Evolutionary conservation across 352 stramenopile species (phyloP), one percentile per base, ranked within the genome.

Genomic region (Phytophthora tentaculata): DNA sequence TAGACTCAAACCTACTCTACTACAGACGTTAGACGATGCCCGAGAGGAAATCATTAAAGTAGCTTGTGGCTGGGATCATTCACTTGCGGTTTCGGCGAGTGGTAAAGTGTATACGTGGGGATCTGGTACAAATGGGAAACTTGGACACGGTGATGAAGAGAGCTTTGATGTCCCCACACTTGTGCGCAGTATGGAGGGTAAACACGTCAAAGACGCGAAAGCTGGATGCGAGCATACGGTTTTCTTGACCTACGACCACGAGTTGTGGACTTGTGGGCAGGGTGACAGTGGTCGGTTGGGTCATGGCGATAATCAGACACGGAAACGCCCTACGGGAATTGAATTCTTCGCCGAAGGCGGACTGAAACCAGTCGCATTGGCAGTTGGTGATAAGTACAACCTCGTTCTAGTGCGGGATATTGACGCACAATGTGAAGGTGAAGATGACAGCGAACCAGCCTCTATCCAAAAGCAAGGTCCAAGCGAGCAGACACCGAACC

Each of bases 321-420:
- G 73, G 0, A 96, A 94, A 60, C 39, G 64, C 0, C 88, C 88
- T 14, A 88, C 79, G 4, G 61, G 73, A 54, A 69, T 96, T 28
- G 83, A 93, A 16, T 50, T 80, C 7, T 91, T 94, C 56, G 52
- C 62, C 0, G 64, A 86, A 19, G 78, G 60, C 13, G 79, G 77
- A 0, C 26, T 91, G 9, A 78, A 79, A 28, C 83, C 86, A 5
- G 79, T 96, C 9, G 81, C 86, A 12, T 91, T 95, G 43, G 88
- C 88, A 20, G 88, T 94, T 12, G 88, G 88, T 10, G 88, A 96
- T 70, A 96, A 96, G 64, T 96, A 96, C 53, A 96, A 94, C 29
- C 72, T 96, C 8, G 70, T 96, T 39, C 61, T 96, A 16, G 86
- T 91, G 0, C 79, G 79, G 37, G 71, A 90, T 37, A 51, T 20